Base-by-base conservation (phyloP, 805 yeast genomes). In the Brettanomyces bruxellensis region DNA sequence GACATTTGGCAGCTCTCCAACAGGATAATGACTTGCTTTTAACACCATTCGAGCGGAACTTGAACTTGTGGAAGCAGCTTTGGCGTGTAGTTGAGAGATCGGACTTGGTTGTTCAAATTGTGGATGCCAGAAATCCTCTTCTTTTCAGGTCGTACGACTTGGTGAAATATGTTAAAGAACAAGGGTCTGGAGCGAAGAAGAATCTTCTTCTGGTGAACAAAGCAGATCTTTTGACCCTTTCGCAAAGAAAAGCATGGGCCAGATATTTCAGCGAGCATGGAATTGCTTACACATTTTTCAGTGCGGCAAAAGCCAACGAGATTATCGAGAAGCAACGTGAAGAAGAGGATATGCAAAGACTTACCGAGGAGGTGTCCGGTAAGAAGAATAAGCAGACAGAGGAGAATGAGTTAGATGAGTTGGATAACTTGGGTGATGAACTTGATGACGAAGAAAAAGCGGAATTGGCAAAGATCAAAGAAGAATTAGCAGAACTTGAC, bases 31-130 rank as follows among this genome's bases (percentile, higher is more conserved):
- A 91, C 63, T 71, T 93, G 57, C 70, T 90, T 49, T 73, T 93
- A 61, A 93, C 99, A 0, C 99, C 99, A 4, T 93, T 91, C 61
- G 99, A 93, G 70, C 80, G 99, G 70, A 93, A 93, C 63, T 72
- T 93, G 52, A 96, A 91, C 72, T 97, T 93, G 48, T 93, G 99
- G 99, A 81, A 93, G 61, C 99, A 93, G 67, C 71, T 93, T 53
- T 93, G 99, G 99, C 78, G 99, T 68, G 99, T 93, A 40, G 86
- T 89, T 24, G 99, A 93, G 65, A 79, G 98, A 60, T 86, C 93
- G 24, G 96, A 91, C 64, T 72, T 93, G 56, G 79, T 93, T 37
- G 97, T 93, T 5, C 99, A 93, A 64, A 93, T 93, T 69, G 98
- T 93, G 28, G 99, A 93, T 69, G 98, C 97, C 11, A 77, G 99